A percentile compares a stretch with the other conserved stretches of the same genome.
phyloP scores from a whole-genome alignment of 2,329 filamentous ascomycete species.

The Ophiostoma sp. region DNA sequence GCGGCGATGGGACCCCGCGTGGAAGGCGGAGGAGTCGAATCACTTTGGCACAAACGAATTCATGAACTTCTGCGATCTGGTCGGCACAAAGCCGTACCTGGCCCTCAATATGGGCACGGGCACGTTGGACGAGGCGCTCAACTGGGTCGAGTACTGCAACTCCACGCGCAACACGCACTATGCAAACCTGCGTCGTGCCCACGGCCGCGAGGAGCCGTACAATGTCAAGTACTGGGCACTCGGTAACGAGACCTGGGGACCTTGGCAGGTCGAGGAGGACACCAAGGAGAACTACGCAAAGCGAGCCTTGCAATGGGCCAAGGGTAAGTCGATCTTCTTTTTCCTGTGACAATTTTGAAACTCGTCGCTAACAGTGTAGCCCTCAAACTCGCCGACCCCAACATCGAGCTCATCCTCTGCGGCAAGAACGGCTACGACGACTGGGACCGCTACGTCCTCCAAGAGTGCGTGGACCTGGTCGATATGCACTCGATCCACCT shows the following conservation, averaged over 20 bases:
- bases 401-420: conserved; percentile 69
- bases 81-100: conserved; percentile 76
- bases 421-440: conserved; percentile 67
- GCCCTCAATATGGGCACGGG: conserved; percentile 81
- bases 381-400: conserved; percentile 69
- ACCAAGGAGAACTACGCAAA: conserved; percentile 69
- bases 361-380: conserved; percentile 38
- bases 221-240: conserved; percentile 84
- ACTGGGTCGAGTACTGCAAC: conserved; percentile 87
- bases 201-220: conserved; percentile 76
- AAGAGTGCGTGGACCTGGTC: conserved; percentile 64
- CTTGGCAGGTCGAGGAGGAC: conserved; percentile 63
- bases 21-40: conserved; percentile 75
- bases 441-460: conserved; percentile 74
- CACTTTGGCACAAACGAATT: conserved; percentile 86
- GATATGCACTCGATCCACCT: conserved; percentile 82
- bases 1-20: conserved; percentile 69
- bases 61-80: conserved; percentile 73
- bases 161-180: conserved; percentile 75
- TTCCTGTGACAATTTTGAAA: too few species aligned
- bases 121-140: conserved; percentile 58
- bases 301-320: conserved; percentile 70
- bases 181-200: conserved; percentile 73
- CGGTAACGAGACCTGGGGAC: conserved; percentile 72
- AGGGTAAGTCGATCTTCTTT: conserved; percentile 37